phyloP scores from a whole-genome alignment of 495 filamentous ascomycete species.

The Podospora pseudopauciseta region DNA sequence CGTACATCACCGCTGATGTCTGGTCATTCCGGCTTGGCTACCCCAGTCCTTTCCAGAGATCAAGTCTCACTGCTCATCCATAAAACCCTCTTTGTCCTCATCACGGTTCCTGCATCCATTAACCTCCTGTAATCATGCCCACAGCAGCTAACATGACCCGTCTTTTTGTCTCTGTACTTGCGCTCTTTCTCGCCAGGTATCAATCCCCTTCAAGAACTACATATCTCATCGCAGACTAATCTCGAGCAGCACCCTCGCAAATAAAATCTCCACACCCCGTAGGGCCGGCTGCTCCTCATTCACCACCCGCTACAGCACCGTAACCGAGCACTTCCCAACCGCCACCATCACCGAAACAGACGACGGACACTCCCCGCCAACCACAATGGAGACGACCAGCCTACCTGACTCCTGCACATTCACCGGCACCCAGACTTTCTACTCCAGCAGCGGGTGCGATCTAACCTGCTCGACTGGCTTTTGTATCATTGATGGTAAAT shows the following conservation, averaged over 20 bases:
- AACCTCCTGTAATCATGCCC: no score
- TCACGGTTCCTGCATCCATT: not conserved
- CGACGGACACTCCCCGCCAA: not conserved
- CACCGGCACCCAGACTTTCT: conserved; percentile 25
- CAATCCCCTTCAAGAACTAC: not conserved
- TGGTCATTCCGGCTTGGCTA: not conserved
- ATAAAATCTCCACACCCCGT: not conserved
- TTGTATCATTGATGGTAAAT: conserved; percentile 27
- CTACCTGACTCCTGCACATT: conserved; percentile 25
- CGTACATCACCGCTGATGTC: not conserved
- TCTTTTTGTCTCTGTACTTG: not conserved
- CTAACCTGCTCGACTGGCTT: conserved; percentile 22
- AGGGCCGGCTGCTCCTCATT: not conserved
- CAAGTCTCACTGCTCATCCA: not conserved
- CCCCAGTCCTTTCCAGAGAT: not conserved
- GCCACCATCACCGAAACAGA: not conserved
- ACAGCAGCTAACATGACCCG: not conserved
- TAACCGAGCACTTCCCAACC: not conserved
- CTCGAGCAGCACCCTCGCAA: not conserved
- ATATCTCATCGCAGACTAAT: not conserved
- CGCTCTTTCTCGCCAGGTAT: not conserved
- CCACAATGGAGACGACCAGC: conserved; percentile 9
- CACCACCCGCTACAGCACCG: not conserved
- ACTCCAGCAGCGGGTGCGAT: conserved; percentile 25
- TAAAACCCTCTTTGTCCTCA: not conserved